Evolutionary conservation across 192 early-diverging fungal species (phyloP).

Genomic region (Chytriomyces sp.): DNA sequence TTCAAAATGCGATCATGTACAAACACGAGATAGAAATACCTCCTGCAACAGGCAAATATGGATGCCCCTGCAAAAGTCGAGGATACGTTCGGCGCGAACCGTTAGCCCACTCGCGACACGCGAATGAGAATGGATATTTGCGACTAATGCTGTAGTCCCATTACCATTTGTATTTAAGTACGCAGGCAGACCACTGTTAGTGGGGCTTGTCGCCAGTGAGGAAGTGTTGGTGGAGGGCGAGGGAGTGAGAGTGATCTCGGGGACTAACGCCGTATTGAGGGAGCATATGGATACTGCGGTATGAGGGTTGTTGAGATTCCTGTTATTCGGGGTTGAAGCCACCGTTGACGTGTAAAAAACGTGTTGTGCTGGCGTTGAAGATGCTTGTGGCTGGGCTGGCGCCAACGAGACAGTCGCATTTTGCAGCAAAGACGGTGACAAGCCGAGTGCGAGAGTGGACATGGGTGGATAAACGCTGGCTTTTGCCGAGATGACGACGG

Average conservation of each 20-base stretch:
- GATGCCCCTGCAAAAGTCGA: slow-evolving; percentile 20
- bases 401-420: too few relatives aligned
- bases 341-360: background rate
- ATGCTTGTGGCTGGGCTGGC: too few relatives aligned
- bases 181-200: background rate
- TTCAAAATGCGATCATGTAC: background rate
- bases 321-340: background rate
- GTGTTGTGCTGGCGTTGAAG: too few relatives aligned
- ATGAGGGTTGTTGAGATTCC: background rate
- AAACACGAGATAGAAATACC: slow-evolving; percentile 2
- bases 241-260: slow-evolving; percentile 7
- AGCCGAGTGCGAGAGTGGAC: too few relatives aligned
- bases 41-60: slow-evolving; percentile 30
- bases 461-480: too few relatives aligned
- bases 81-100: slow-evolving; percentile 18
- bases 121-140: too few relatives aligned
- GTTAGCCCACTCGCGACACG: background rate
- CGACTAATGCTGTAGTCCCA: too few relatives aligned
- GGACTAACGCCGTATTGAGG: slow-evolving; percentile 19
- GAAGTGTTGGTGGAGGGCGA: background rate
- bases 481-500: too few relatives aligned
- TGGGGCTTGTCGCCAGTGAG: background rate
- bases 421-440: too few relatives aligned
- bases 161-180: too few relatives aligned
- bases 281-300: slow-evolving; percentile 27